Conservation (phyloP, 2,329 filamentous ascomycete genomes). For the Talaromyces rugulosus region DNA sequence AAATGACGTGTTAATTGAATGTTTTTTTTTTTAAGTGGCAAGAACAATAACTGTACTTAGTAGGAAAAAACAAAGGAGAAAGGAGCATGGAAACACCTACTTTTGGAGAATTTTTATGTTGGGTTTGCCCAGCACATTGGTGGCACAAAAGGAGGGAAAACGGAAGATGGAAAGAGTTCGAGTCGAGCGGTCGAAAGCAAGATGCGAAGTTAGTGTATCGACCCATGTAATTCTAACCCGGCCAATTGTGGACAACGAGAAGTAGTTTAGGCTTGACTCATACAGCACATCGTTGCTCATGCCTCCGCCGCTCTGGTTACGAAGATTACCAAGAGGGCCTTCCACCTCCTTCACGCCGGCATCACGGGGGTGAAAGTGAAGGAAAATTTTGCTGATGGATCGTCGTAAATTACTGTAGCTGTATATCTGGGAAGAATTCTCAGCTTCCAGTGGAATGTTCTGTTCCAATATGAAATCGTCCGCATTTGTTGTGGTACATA, state of each 20-base stretch:
- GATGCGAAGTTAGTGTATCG: conserved; percentile 10
- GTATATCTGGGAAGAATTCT: not conserved
- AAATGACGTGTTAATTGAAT: not conserved
- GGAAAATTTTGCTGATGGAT: not conserved
- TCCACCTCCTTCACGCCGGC: not conserved
- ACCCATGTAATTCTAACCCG: conserved; percentile 10
- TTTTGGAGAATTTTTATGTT: not conserved
- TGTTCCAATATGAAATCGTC: not conserved
- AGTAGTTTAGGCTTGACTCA: conserved; percentile 8
- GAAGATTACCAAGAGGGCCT: not conserved
- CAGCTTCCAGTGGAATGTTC: not conserved
- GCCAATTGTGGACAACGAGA: conserved; percentile 8
- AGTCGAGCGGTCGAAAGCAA: conserved; percentile 7
- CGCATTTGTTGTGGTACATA: not conserved
- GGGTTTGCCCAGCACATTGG: not conserved
- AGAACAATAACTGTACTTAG: not conserved
- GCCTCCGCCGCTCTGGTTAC: not conserved
- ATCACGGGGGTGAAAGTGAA: not conserved
- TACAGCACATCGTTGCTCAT: conserved; percentile 4
- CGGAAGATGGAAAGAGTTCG: conserved; percentile 7
- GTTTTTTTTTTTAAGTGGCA: not conserved
- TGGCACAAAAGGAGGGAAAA: conserved; percentile 7
- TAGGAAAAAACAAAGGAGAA: not conserved
- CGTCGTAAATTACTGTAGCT: not conserved
- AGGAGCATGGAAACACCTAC: not conserved